These are phyloP conservation scores for Cyclotella sp. DNA, from an alignment of 108 stramenopile species.

Conservation along the genomic window DNA sequence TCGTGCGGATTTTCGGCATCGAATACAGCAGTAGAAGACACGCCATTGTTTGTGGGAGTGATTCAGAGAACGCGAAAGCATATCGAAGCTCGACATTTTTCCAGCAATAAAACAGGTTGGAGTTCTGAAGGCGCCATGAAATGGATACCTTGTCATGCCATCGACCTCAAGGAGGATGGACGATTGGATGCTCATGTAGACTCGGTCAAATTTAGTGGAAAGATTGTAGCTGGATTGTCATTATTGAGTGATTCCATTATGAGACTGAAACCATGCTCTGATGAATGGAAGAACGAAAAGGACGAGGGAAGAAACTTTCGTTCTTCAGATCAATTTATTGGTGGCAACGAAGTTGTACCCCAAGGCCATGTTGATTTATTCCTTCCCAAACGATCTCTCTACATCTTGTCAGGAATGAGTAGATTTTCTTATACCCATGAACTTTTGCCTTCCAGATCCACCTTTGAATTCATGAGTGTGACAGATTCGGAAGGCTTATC, in stretches of 20 bases:
- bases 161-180: constrained; percentile 80
- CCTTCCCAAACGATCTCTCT: constrained; percentile 76
- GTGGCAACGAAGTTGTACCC: neutral
- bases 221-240: constrained; percentile 88
- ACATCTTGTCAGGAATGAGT: constrained; percentile 68
- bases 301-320: constrained; percentile 2
- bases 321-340: neutral
- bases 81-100: constrained; percentile 56
- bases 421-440: constrained; percentile 82
- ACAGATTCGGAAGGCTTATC: neutral
- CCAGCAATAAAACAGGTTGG: constrained; percentile 3
- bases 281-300: constrained; percentile 34
- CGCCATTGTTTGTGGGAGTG: constrained; percentile 25
- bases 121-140: constrained; percentile 13
- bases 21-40: neutral
- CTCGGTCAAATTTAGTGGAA: constrained; percentile 89
- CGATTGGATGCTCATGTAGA: constrained; percentile 88
- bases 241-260: constrained; percentile 75
- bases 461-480: constrained; percentile 46
- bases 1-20: neutral
- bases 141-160: constrained; percentile 89
- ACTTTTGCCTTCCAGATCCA: constrained; percentile 55
- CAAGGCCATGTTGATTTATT: constrained; percentile 73
- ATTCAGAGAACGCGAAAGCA: constrained; percentile 59
- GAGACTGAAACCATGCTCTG: constrained; percentile 64